Evolutionary conservation across 2,329 filamentous ascomycete genomes (phyloP), one percentile per base, ranked within the genome.

Genomic region (Hortaea sp.): DNA sequence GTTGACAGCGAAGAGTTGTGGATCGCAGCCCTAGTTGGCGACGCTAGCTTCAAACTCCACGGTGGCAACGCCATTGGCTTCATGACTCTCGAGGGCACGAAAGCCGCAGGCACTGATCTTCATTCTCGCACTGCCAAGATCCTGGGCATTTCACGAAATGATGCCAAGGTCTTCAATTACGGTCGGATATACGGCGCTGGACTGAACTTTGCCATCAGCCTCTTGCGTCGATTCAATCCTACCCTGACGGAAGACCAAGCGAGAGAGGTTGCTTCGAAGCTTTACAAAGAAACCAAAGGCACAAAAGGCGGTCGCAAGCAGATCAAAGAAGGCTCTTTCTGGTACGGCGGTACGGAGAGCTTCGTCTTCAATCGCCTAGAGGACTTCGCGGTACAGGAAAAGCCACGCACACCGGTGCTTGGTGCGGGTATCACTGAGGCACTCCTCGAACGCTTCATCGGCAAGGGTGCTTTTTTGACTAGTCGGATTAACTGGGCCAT

Each of bases 401-500:
- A 80, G 32, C 90, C 92, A 7, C 79, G 87, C 4, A 98, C 92
- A 0, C 92, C 92, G 0, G 89, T 95, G 0, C 76, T 98, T 4
- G 92, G 88, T 3, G 92, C 92, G 7, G 90, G 89, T 11, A 98
- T 98, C 55, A 98, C 92, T 0, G 88, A 98, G 68, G 92, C 94
- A 0, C 71, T 98, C 13, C 94, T 94, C 83, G 76, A 82, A 44
- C 82, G 86, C 11, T 94, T 84, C 61, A 82, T 98, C 57, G 86
- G 78, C 65, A 92, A 87, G 61, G 88, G 89, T 32, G 87, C 84
- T 20, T 98, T 95, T 68, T 83, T 98, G 70, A 95, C 92, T 1
- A 94, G 85, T 12, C 83, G 94, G 31, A 97, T 98, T 68, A 98
- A 98, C 63, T 98, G 92, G 92, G 92, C 92, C 3, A 97, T 98